Evolutionary conservation across 1,284 basidiomycete species (phyloP), one percentile per base, ranked within the genome.

Genomic region (Naganishia albida): DNA sequence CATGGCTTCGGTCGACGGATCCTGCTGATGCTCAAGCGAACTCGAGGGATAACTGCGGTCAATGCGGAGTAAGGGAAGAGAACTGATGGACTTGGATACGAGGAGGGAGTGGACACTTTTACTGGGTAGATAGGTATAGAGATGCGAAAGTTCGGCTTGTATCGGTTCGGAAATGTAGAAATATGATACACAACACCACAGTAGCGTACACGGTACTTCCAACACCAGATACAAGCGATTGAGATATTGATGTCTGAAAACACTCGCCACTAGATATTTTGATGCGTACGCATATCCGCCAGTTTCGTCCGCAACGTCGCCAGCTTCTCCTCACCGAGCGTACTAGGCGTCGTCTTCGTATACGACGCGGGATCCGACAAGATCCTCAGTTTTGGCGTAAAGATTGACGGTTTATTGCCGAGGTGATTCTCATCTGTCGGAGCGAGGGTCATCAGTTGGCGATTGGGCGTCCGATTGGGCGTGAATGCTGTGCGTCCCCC

Each of bases 351-450:
- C 23, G 34, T 57, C 39, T 60, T 60, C 20, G 57, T 40, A 26
- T 50, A 60, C 34, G 46, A 20, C 20, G 46, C 48, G 12, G 57
- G 57, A 40, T 60, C 57, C 38, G 57, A 60, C 46, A 60, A 34
- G n/a, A 60, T 60, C 46, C 57, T 60, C 57, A 60, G 34, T 20
- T 60, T 60, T 4, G 57, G 57, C 46, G 57, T 60, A 38, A 60
- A 60, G 12, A 40, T 46, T 6, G 57, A 60, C 7, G 57, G 57
- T 18, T 50, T 50, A 26, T 46, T 49, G 28, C 57, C 57, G n/a
- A 60, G 46, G 1, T 51, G 23, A 49, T 60, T 60, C 12, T 60
- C 57, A n/a, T 60, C 57, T 46, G 57, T 50, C 34, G 57, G 34
- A 40, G 15, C 46, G 8, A 60, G 48, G 4, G 34, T 34, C 10